Percentiles rank a stretch among this genome's conserved stretches.
Evolutionary conservation across 2,329 filamentous ascomycete genomes (phyloP).

Genomic region (Metarhizium brunneum): DNA sequence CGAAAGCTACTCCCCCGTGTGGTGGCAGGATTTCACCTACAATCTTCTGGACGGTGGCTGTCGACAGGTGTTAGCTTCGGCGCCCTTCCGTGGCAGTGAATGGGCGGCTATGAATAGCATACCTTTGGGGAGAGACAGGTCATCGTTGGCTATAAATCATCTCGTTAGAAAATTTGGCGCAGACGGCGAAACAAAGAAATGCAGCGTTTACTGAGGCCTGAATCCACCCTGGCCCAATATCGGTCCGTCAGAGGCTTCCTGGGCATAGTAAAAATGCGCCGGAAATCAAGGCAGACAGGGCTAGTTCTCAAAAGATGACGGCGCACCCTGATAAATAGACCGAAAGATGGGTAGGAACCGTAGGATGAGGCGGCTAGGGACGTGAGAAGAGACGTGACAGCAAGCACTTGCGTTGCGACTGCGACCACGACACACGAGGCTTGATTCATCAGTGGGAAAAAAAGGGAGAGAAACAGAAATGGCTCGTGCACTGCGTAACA

Average conservation of each 20-base stretch:
- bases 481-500: neutral
- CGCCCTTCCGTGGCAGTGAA: neutral
- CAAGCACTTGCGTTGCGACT: neutral
- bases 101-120: conserved; percentile 13
- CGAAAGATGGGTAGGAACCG: neutral
- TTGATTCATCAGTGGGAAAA: neutral
- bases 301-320: too few species aligned
- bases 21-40: conserved; percentile 85
- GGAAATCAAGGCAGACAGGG: neutral
- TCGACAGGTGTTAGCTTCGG: conserved; percentile 14
- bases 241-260: conserved; percentile 13
- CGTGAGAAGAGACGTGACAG: neutral
- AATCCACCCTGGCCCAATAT: conserved; percentile 19
- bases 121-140: conserved; percentile 58
- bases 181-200: neutral
- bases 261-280: conserved; percentile 9
- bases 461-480: neutral
- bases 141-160: conserved; percentile 45
- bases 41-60: conserved; percentile 70
- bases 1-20: conserved; percentile 69
- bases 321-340: neutral
- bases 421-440: neutral
- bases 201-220: conserved; percentile 10
- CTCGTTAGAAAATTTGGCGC: conserved; percentile 21
- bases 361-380: neutral